Conservation (phyloP, 2,329 filamentous ascomycete genomes). For the Cyphellophora europaea region DNA sequence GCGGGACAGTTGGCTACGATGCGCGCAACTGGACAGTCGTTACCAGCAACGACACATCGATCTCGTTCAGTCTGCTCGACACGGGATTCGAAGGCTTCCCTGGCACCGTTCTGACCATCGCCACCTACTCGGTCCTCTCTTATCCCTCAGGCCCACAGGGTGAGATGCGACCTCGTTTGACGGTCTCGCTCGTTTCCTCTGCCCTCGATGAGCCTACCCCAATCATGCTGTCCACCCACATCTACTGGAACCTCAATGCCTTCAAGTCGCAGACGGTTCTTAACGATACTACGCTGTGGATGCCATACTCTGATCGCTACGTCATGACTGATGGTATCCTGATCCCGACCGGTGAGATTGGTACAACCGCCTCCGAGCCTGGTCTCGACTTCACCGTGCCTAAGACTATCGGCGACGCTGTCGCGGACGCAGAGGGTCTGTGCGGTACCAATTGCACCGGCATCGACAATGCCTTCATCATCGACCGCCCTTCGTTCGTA, state of each 20-base stretch:
- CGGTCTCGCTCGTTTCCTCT: constrained; percentile 33
- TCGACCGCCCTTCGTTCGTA: constrained; percentile 29
- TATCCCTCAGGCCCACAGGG: constrained; percentile 29
- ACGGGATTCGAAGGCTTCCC: constrained; percentile 35
- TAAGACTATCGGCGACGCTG: constrained; percentile 67
- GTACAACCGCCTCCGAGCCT: constrained; percentile 63
- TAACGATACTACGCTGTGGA: constrained; percentile 31
- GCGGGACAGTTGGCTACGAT: constrained; percentile 38
- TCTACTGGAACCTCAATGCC: constrained; percentile 43
- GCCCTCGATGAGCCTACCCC: constrained; percentile 37
- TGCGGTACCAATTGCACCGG: constrained; percentile 77
- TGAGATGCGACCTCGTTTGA: constrained; percentile 29
- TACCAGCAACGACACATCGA: constrained; percentile 27
- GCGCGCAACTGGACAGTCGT: constrained; percentile 41
- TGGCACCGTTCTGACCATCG: constrained; percentile 37
- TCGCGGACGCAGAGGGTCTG: constrained; percentile 56
- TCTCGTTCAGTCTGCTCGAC: constrained; percentile 39
- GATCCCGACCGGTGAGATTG: constrained; percentile 68
- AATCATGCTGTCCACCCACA: constrained; percentile 42
- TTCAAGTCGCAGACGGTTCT: constrained; percentile 35
- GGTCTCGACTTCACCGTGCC: constrained; percentile 58
- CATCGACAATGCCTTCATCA: constrained; percentile 57
- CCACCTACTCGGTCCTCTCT: constrained; percentile 34
- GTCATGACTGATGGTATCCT: constrained; percentile 50
- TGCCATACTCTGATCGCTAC: constrained; percentile 36